Evolutionary conservation across 2,329 filamentous ascomycete genomes (phyloP).

Genomic region (Colletotrichum eleusines): DNA sequence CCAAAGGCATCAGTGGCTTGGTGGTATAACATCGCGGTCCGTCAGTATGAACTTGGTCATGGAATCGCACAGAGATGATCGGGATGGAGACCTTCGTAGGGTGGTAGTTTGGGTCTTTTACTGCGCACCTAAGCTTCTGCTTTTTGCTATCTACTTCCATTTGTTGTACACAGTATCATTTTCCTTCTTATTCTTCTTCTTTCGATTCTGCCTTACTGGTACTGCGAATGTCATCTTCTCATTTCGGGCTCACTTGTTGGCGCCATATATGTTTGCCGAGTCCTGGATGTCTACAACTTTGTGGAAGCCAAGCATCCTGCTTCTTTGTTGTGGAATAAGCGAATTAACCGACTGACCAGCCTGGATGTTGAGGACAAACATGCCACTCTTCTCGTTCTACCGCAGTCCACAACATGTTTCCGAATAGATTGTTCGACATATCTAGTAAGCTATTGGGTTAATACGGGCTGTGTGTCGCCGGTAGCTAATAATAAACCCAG

Average conservation of each 20-base stretch:
- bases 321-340: neutral
- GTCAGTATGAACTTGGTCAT: conserved; percentile 27
- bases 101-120: neutral
- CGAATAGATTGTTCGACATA: neutral
- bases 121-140: conserved; percentile 13
- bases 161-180: neutral
- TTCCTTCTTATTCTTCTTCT: too few species aligned
- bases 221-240: neutral
- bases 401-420: neutral
- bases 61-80: conserved; percentile 1
- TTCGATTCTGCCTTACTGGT: too few species aligned
- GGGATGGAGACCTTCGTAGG: conserved; percentile 12
- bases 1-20: conserved; percentile 8
- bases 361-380: neutral
- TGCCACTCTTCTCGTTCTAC: neutral
- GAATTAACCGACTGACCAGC: too few species aligned
- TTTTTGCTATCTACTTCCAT: neutral
- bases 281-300: neutral
- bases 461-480: too few species aligned
- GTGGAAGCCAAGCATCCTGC: neutral
- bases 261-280: too few species aligned
- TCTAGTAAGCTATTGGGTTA: neutral
- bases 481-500: neutral
- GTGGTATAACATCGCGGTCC: conserved; percentile 21
- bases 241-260: too few species aligned